These are phyloP conservation scores for Metarhizium album DNA, from an alignment of 2,329 filamentous ascomycete genomes.

Conservation along the genomic window DNA sequence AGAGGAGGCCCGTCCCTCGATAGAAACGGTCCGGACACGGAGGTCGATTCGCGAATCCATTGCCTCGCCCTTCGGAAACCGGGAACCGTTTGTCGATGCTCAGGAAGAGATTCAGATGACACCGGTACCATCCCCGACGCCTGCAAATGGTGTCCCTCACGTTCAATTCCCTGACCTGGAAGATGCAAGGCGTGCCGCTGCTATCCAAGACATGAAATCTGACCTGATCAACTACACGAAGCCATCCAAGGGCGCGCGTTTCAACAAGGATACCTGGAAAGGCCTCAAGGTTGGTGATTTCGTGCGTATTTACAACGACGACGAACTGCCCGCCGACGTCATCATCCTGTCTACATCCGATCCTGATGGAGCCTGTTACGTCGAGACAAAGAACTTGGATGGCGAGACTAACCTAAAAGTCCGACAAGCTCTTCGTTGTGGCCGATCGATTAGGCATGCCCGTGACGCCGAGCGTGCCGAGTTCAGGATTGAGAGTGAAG, in stretches of 20 bases:
- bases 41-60: conserved; percentile 27
- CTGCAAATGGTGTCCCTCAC: conserved; percentile 23
- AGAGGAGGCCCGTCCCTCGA: conserved; percentile 53
- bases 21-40: conserved; percentile 25
- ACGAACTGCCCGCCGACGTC: conserved; percentile 88
- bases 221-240: conserved; percentile 63
- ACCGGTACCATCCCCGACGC: conserved; percentile 73
- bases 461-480: conserved; percentile 83
- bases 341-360: conserved; percentile 91
- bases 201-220: conserved; percentile 35
- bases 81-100: conserved; percentile 42
- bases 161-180: conserved; percentile 28
- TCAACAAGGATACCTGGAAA: conserved; percentile 93
- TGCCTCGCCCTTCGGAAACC: conserved; percentile 41
- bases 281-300: conserved; percentile 92
- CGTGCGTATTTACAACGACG: conserved; percentile 90
- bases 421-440: conserved; percentile 78
- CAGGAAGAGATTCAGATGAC: conserved; percentile 87
- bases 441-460: conserved; percentile 73
- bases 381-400: conserved; percentile 96
- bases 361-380: conserved; percentile 86
- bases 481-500: conserved; percentile 82
- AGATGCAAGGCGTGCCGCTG: conserved; percentile 23
- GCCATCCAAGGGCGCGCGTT: conserved; percentile 60
- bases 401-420: conserved; percentile 97